Base-by-base conservation (phyloP, 352 stramenopile species). In the Elongisporangium senticosum region DNA sequence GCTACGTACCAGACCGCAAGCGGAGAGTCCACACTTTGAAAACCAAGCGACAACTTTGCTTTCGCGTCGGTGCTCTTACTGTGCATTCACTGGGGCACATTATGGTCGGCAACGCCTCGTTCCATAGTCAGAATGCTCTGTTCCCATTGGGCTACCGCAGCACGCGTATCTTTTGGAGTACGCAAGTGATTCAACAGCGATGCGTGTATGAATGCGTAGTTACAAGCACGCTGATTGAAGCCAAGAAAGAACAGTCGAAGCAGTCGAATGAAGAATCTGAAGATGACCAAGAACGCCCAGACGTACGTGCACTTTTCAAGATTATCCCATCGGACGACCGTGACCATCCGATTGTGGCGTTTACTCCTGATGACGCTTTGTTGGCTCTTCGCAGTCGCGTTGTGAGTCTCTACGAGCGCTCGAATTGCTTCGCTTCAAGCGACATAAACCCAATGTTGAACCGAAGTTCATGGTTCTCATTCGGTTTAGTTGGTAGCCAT, bases 131-230 rank as follows among this genome's bases (percentile, higher is more conserved):
- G 51, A 75, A 93, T 26, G 79, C 87, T 5, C 90, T 98, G 17
- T 98, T 83, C 40, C 93, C 95, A 7, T 49, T 91, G 10, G 91
- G 93, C 0, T 98, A 89, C 61, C 82, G 87, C 13, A 96, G 91
- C 28, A 96, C 90, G 7, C 77, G 95, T 21, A 97, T 98, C 50
- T 98, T 96, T 61, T 98, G 93, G 93, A 98, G 89, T 17, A 78
- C 78, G 0, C 66, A 65, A 4, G 40, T 62, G 8, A 47, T 91
- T 7, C 74, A 65, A 1, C 74, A 52, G 5, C 76, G 94, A 2
- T 97, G 87, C 54, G 62, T 98, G 26, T 98, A 98, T 63, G 82
- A 97, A 49, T 93, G 95, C 56, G 81, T 93, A 11, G 81, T 98
- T 49, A 85, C 88, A 19, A 95, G 76, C 53, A 83, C 68, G 7